phyloP scores from a whole-genome alignment of 495 filamentous ascomycete species.

The Hypoxylon fuscum region DNA sequence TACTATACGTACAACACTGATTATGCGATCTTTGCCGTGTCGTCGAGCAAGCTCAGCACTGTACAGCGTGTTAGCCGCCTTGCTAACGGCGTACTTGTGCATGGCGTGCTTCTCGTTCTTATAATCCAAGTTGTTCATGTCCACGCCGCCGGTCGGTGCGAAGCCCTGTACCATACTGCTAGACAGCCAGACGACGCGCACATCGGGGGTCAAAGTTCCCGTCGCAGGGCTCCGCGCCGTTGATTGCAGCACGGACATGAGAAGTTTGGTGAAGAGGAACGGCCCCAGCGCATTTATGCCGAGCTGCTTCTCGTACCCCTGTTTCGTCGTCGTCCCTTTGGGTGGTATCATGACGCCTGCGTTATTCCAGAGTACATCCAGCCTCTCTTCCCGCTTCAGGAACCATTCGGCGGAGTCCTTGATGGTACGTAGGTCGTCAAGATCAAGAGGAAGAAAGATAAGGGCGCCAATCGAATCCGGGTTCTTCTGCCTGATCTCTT shows the following conservation, averaged over 20 bases:
- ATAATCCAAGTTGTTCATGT: conserved; percentile 47
- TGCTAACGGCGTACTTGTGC: conserved; percentile 48
- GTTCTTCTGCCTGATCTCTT: conserved; percentile 20
- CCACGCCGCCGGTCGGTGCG: conserved; percentile 38
- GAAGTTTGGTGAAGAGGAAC: conserved; percentile 52
- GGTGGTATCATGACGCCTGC: conserved; percentile 49
- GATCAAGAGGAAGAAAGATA: conserved; percentile 35
- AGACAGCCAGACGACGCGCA: conserved; percentile 56
- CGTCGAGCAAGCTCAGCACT: conserved; percentile 43
- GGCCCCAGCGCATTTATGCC: conserved; percentile 50
- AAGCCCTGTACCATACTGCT: conserved; percentile 31
- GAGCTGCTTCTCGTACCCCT: conserved; percentile 51
- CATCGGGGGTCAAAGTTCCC: too few relatives aligned
- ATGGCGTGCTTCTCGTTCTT: conserved; percentile 5
- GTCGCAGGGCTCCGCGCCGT: conserved; percentile 44
- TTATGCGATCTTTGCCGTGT: conserved; percentile 35
- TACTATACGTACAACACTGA: conserved; percentile 23
- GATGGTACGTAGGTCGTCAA: conserved; percentile 33
- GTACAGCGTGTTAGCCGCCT: conserved; percentile 47
- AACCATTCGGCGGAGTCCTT: conserved; percentile 25
- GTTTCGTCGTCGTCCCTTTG: conserved; percentile 32
- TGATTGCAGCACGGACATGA: conserved; percentile 52
- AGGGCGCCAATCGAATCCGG: conserved; percentile 23
- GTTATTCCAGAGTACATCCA: conserved; percentile 43
- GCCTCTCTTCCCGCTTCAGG: conserved; percentile 24